Evolutionary conservation across 495 filamentous ascomycete species (phyloP), one percentile per base, ranked within the genome.

Genomic region (Lepraria neglecta): DNA sequence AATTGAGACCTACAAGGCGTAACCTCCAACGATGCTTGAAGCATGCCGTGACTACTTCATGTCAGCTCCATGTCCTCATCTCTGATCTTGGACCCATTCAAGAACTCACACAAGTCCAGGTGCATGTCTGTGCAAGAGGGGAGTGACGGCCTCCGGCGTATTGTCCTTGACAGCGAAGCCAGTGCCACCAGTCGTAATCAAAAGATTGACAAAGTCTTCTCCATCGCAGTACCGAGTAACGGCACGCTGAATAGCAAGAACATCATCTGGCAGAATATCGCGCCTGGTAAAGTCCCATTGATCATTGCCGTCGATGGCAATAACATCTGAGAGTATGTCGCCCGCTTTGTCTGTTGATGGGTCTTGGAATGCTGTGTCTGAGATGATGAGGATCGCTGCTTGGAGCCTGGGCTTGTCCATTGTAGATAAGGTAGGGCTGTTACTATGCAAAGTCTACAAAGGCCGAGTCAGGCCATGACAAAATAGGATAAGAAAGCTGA

Each of bases 151-250:
- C 77, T 99, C 94, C 12, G 94, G 94, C 0, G 94, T 99, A 57
- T 78, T 76, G 74, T 99, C 94, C 55, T 86, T 83, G n/a, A 85
- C 74, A 12, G 95, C 87, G 74, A 99, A 99, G 6, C 94, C 94
- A 5, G 94, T 99, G 14, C 94, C 94, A 56, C 94, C 94, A 9
- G 88, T 97, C 3, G 90, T 87, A 53, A 96, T 73, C 55, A 99
- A 82, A 52, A 97, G 74, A 73, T 96, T 92, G 12, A 83, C 67
- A 21, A 74, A 74, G 64, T 82, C 72, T 6, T 80, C 74, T 27
- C 72, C 66, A 19, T 75, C 71, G 74, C 92, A 76, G 86, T 87
- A 95, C 51, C 77, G 64, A 61, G 73, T 81, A 30, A 97, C 79
- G 11, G 83, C 76, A 12, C 75, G 72, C 67, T 96, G 89, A 63